These are phyloP conservation scores for Solanum lycopersicoides DNA, from an alignment of 257 asterid genomes.

Conservation along the genomic window DNA sequence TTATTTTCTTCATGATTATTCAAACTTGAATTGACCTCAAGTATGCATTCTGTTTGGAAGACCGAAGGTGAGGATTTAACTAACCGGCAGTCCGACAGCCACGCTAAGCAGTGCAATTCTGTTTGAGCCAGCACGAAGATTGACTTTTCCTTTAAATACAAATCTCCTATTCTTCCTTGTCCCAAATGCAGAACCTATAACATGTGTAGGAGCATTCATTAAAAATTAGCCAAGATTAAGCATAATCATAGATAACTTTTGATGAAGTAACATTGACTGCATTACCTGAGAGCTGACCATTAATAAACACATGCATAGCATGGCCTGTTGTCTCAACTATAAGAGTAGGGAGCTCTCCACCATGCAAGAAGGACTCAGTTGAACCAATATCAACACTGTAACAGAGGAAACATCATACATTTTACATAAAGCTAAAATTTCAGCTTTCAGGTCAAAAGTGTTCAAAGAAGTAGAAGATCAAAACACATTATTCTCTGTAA, in stretches of 20 bases:
- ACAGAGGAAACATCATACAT: not conserved
- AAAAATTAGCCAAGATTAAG: not conserved
- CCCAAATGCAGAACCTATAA: conserved; percentile 78
- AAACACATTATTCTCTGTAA: not conserved
- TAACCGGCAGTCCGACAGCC: conserved; percentile 88
- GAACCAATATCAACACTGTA: conserved; percentile 66
- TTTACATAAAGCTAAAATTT: not conserved
- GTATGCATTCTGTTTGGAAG: not conserved
- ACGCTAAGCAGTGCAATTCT: conserved; percentile 79
- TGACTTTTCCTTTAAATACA: conserved; percentile 39
- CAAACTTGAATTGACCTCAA: not conserved
- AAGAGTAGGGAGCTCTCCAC: conserved; percentile 75
- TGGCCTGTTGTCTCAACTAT: conserved; percentile 73
- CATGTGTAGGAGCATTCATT: not conserved
- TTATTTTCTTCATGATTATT: not conserved
- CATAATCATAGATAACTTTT: not conserved
- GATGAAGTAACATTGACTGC: not conserved
- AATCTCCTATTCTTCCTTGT: conserved; percentile 64
- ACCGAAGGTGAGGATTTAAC: conserved; percentile 12
- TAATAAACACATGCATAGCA: conserved; percentile 72
- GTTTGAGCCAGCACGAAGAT: conserved; percentile 64
- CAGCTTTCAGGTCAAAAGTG: not conserved
- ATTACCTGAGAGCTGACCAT: conserved; percentile 86
- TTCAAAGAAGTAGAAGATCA: not conserved
- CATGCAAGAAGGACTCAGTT: conserved; percentile 66